Conservation (phyloP, 768 basidiomycete genomes). For the Pleurotus pulmonarius region DNA sequence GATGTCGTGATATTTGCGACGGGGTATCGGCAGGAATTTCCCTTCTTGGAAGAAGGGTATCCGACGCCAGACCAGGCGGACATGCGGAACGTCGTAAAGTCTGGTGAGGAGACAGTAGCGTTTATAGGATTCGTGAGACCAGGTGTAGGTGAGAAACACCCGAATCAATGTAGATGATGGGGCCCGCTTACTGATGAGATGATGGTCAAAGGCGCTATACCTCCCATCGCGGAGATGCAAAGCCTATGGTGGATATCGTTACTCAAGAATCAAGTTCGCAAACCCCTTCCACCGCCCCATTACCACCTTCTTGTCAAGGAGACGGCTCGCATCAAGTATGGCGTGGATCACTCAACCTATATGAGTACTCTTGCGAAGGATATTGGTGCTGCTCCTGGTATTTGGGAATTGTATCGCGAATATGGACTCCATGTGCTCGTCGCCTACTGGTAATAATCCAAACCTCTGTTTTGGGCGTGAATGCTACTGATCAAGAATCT, state of each 20-base stretch:
- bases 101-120: slow-evolving; percentile 41
- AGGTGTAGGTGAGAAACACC: slow-evolving; percentile 42
- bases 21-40: slow-evolving; percentile 44
- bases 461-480: background rate
- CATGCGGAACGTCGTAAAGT: slow-evolving; percentile 37
- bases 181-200: background rate
- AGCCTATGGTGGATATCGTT: slow-evolving; percentile 53
- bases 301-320: slow-evolving; percentile 53
- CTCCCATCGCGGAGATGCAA: slow-evolving; percentile 60
- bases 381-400: slow-evolving; percentile 49
- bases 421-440: slow-evolving; percentile 48
- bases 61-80: slow-evolving; percentile 37
- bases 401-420: slow-evolving; percentile 41
- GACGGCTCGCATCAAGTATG: slow-evolving; percentile 52
- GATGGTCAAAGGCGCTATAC: slow-evolving; percentile 42
- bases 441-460: slow-evolving; percentile 45
- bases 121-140: slow-evolving; percentile 59
- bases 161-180: too few relatives aligned
- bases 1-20: slow-evolving; percentile 48
- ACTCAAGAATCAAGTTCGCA: slow-evolving; percentile 35
- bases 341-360: slow-evolving; percentile 55
- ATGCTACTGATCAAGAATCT: background rate
- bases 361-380: slow-evolving; percentile 56
- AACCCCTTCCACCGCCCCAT: slow-evolving; percentile 40
- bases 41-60: slow-evolving; percentile 36